Evolutionary conservation across 208 protist species (phyloP), one percentile per base, ranked within the genome.

Genomic region (Leishmania gerbilli): DNA sequence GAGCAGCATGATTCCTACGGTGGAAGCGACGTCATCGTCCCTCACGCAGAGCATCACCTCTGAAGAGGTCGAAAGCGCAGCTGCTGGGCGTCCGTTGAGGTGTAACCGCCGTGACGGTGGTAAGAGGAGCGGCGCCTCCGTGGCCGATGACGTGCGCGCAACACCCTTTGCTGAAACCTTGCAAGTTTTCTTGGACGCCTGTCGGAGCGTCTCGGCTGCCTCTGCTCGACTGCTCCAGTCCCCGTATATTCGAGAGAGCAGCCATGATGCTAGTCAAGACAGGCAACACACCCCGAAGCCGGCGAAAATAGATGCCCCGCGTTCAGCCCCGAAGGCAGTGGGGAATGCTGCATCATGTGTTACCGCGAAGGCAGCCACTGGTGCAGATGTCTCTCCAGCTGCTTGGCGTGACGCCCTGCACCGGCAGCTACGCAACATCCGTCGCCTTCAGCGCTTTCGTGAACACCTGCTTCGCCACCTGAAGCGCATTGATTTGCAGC

Each of bases 361-460:
- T 3, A 27, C 37, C 37, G 31, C 34, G 31, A 0, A 45, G 49
- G 65, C 37, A 71, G 65, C 40, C 37, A 11, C 34, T 47, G 17
- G 19, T 15, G 37, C 65, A 19, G 65, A 27, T 24, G 65, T 47
- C 2, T 27, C 65, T 24, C 17, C 31, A 31, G 27, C 34, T 74
- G 8, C 55, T 1, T 81, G 78, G 74, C 65, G 78, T 15, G 82
- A 64, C 15, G 62, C 24, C 58, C 78, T 86, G 1, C 31, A 82
- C 21, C 79, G 74, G 74, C 88, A 97, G 80, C 84, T 95, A 47
- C 82, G 74, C 65, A 84, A 95, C 71, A 82, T 95, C 2, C 86
- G 86, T 9, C 86, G 87, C n/a, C 84, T 97, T 21, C 89, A 90
- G 47, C 86, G 83, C 8, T 95, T 97, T 42, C 86, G 89, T 72